Evolutionary conservation across 2,329 filamentous ascomycete genomes (phyloP), one percentile per base, ranked within the genome.

Genomic region (Penicillium aurantiogriseum): DNA sequence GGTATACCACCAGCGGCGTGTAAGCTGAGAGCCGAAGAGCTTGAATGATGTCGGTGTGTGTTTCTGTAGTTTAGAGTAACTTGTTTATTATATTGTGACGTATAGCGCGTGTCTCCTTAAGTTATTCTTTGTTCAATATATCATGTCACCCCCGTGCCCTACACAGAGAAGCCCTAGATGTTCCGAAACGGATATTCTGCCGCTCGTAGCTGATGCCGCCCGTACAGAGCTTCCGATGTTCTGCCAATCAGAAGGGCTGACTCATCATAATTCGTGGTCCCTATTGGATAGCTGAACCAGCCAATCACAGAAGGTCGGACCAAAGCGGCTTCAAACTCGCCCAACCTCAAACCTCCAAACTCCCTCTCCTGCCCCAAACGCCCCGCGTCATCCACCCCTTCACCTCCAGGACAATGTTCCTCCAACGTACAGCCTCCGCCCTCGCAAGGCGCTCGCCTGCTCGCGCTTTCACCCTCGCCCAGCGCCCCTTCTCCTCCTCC

Each of bases 1-100:
- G 92, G 92, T 46, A 95, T 96, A 71, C 94, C 91, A 38, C 90
- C 92, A 40, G 85, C 86, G 36, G 91, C 92, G 44, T 97, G 92
- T 77, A 88, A 89, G 74, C 91, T 96, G 69, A 88, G 91, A 68
- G 88, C 87, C 33, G 78, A 83, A 69, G 59, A 78, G 69, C 71
- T 72, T 59, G 44, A 39, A 19, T 49, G 53, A 61, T 39, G 36
- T 48, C 43, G 15, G 31, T 38, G 27, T 50, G 29, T 23, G 5
- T 38, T 3, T 39, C 9, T 10, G 17, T 17, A 54, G 39, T 21
- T 31, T 51, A 44, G 31, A 29, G 7, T 23, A 7, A 25, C 7
- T 23, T 51, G 15, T 23, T 27, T 23, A 29, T 19, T 38, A 36
- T 33, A 25, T 9, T 51, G 19, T 45, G 47, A 21, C 31, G n/a